Conservation (phyloP, 2,329 filamentous ascomycete genomes). For the Verticillium longisporum region DNA sequence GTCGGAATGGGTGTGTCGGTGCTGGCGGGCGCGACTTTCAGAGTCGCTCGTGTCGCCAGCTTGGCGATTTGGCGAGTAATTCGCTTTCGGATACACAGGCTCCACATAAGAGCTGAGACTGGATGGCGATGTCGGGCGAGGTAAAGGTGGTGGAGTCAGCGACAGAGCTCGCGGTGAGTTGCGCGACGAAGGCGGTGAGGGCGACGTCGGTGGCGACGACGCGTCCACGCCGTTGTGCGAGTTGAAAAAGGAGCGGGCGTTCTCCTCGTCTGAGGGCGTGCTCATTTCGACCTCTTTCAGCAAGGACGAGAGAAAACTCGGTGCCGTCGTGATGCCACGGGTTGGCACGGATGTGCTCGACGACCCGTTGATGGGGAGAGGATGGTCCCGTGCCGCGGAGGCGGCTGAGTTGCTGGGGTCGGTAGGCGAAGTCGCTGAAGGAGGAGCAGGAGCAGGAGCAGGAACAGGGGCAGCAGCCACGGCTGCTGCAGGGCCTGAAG, state of each 20-base stretch:
- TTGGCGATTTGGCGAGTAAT: conserved; percentile 57
- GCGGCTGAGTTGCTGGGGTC: conserved; percentile 9
- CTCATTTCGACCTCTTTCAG: conserved; percentile 79
- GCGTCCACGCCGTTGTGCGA: conserved; percentile 18
- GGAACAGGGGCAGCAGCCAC: conserved; percentile 10
- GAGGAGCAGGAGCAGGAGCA: conserved; percentile 4
- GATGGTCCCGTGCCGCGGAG: neutral
- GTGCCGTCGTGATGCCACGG: conserved; percentile 36
- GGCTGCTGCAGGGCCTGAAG: conserved; percentile 19
- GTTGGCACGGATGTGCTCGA: conserved; percentile 3
- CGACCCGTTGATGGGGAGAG: conserved; percentile 5
- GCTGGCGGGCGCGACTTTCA: conserved; percentile 23
- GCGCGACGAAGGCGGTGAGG: conserved; percentile 52
- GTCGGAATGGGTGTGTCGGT: conserved; percentile 29
- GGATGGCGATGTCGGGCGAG: conserved; percentile 59
- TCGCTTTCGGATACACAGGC: conserved; percentile 69
- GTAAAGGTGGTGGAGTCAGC: conserved; percentile 59
- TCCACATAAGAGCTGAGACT: conserved; percentile 69
- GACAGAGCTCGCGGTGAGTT: conserved; percentile 63
- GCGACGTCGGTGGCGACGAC: conserved; percentile 63
- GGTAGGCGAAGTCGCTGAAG: conserved; percentile 13
- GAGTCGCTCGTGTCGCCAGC: conserved; percentile 40
- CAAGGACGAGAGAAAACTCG: conserved; percentile 80
- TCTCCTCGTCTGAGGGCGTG: conserved; percentile 51
- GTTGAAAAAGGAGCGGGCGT: conserved; percentile 30